phyloP scores from a whole-genome alignment of 2,329 filamentous ascomycete genomes.

The Colletotrichum agaves region DNA sequence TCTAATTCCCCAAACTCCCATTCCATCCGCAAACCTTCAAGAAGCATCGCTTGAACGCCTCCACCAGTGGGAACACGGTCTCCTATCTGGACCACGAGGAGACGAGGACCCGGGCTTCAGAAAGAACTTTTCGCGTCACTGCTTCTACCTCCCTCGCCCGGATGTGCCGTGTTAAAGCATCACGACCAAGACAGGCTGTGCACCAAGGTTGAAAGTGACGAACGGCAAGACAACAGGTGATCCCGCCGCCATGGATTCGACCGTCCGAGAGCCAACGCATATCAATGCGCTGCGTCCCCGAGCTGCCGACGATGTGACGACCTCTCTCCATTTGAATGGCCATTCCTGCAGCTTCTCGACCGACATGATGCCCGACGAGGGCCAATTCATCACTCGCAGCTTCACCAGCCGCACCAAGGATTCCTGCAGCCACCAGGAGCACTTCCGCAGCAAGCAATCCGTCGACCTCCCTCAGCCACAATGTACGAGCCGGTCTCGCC shows the following conservation, averaged over 20 bases:
- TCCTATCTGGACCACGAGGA: slow-evolving; percentile 10
- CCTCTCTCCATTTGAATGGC: slow-evolving; percentile 32
- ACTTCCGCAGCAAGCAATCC: background rate
- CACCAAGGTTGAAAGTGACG: slow-evolving; percentile 10
- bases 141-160: slow-evolving; percentile 20
- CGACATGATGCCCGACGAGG: slow-evolving; percentile 32
- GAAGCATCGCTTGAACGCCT: slow-evolving; percentile 8
- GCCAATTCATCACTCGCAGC: slow-evolving; percentile 11
- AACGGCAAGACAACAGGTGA: slow-evolving; percentile 11
- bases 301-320: slow-evolving; percentile 24
- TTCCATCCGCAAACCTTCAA: slow-evolving; percentile 14
- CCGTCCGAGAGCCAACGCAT: slow-evolving; percentile 26
- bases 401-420: slow-evolving; percentile 14
- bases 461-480: slow-evolving; percentile 1
- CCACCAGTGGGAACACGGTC: background rate
- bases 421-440: background rate
- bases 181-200: slow-evolving; percentile 20
- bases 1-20: slow-evolving; percentile 8
- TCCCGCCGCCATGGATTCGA: slow-evolving; percentile 31
- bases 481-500: slow-evolving; percentile 21
- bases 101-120: slow-evolving; percentile 1
- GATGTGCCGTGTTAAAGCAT: slow-evolving; percentile 27
- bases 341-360: slow-evolving; percentile 35
- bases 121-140: slow-evolving; percentile 20
- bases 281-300: slow-evolving; percentile 36